These are phyloP conservation scores for Rhodotorula sp. DNA, from an alignment of 1,284 basidiomycete genomes.

Conservation along the genomic window DNA sequence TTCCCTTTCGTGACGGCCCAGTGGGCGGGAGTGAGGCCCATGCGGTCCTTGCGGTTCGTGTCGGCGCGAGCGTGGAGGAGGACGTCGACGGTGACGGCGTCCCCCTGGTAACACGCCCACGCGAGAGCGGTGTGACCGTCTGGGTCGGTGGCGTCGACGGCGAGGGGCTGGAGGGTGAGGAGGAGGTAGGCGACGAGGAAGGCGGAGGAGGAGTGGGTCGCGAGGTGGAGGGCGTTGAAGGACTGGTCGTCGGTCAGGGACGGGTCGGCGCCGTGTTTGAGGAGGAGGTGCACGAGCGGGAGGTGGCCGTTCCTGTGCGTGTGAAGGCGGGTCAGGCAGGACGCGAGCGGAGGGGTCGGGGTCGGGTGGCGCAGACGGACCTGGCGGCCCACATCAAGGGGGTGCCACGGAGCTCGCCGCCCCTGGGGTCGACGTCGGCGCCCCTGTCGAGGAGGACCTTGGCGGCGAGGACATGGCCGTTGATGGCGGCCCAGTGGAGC, in stretches of 20 bases:
- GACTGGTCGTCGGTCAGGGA: constrained; percentile 88
- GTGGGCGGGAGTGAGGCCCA: constrained; percentile 85
- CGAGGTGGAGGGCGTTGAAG: constrained; percentile 92
- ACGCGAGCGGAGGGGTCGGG: too few relatives aligned
- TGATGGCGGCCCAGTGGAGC: constrained; percentile 95
- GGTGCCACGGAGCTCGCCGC: constrained; percentile 92
- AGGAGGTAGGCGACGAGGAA: constrained; percentile 92
- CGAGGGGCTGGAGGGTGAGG: constrained; percentile 59
- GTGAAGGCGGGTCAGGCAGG: too few relatives aligned
- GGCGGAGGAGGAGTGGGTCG: constrained; percentile 88
- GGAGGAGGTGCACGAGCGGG: constrained; percentile 87
- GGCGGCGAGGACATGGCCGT: constrained; percentile 76
- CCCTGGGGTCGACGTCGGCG: constrained; percentile 90
- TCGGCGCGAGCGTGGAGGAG: constrained; percentile 84
- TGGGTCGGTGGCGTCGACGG: constrained; percentile 79
- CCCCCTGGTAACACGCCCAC: constrained; percentile 99
- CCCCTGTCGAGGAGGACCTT: constrained; percentile 83
- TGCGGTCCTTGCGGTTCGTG: constrained; percentile 69
- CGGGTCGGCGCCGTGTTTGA: constrained; percentile 86
- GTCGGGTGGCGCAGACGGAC: too few relatives aligned
- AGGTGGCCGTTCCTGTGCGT: constrained; percentile 78
- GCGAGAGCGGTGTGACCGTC: constrained; percentile 94
- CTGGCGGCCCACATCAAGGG: constrained; percentile 96
- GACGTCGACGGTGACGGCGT: constrained; percentile 89
- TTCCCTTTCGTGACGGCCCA: constrained; percentile 99